These are phyloP conservation scores for Exophiala lecanii-corni DNA, from an alignment of 2,329 filamentous ascomycete species.

Conservation along the genomic window DNA sequence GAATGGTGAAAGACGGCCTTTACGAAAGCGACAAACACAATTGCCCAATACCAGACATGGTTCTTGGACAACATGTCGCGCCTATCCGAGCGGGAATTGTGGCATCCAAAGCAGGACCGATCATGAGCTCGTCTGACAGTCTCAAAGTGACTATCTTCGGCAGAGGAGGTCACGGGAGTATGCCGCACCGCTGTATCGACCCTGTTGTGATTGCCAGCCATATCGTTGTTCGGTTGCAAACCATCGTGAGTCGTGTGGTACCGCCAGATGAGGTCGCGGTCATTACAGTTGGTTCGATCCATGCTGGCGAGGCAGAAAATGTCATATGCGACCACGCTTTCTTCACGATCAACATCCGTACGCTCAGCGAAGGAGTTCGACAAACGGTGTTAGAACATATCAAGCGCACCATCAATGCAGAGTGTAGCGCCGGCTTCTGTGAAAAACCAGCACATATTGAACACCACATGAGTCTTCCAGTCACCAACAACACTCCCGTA, in stretches of 20 bases:
- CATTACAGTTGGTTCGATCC: constrained; percentile 53
- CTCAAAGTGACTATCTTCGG: constrained; percentile 52
- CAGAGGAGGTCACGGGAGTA: constrained; percentile 53
- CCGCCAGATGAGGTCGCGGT: constrained; percentile 51
- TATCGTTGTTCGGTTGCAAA: constrained; percentile 54
- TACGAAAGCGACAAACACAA: constrained; percentile 34
- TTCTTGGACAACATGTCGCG: constrained; percentile 57
- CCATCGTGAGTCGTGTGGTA: constrained; percentile 50
- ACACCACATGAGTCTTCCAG: constrained; percentile 47
- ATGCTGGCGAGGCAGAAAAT: constrained; percentile 57
- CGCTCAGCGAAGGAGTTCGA: constrained; percentile 42
- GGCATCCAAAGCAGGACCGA: constrained; percentile 33
- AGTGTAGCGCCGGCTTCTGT: constrained; percentile 48
- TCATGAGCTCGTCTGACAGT: constrained; percentile 42
- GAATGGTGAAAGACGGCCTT: constrained; percentile 58
- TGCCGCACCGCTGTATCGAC: constrained; percentile 53
- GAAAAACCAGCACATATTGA: constrained; percentile 45
- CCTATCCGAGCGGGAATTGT: constrained; percentile 37
- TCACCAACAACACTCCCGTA: constrained; percentile 48
- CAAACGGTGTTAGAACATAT: constrained; percentile 45
- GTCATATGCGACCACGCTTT: constrained; percentile 53
- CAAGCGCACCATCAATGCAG: constrained; percentile 52
- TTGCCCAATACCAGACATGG: constrained; percentile 51
- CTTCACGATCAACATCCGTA: constrained; percentile 52
- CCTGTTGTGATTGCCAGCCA: constrained; percentile 54